Base-by-base conservation (phyloP, 2,329 filamentous ascomycete species). In the Acrodontium crateriforme region DNA sequence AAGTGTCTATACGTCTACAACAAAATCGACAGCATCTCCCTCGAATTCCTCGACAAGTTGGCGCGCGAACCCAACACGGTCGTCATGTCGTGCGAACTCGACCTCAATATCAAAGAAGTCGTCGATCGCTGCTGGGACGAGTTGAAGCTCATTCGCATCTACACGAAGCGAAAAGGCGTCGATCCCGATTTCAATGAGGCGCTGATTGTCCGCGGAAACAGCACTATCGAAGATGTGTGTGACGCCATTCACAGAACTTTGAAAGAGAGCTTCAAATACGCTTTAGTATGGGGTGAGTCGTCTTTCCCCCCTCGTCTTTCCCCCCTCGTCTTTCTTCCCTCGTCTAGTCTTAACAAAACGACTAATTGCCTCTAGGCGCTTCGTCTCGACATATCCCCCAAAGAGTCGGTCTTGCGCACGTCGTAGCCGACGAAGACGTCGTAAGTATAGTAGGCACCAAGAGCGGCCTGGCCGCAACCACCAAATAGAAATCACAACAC, bases 241-340 rank as follows among this genome's bases (percentile, higher is more conserved):
- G 89, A 98, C 56, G 74, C 82, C 45, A 80, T 98, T 42, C 89
- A 98, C 60, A 69, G 89, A 37, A 89, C 74, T 15, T 62, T 98
- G 41, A 98, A 95, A 70, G 91, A 98, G 38, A 93, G 84, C 4
- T 98, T 95, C 69, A 98, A 95, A 65, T 94, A 95, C 60, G 91
- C 89, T 3, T 60, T 95, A 41, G 89, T 98, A 0, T 98, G 91
- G 91, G 89, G 89, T 4, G n/a, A n/a, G n/a, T n/a, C n/a, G n/a
- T n/a, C n/a, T n/a, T n/a, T n/a, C n/a, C n/a, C n/a, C n/a, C n/a
- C n/a, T n/a, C n/a, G n/a, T n/a, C n/a, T n/a, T n/a, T n/a, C n/a
- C n/a, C n/a, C n/a, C n/a, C n/a, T n/a, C n/a, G n/a, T n/a, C n/a
- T n/a, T n/a, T n/a, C n/a, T n/a, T n/a, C n/a, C n/a, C n/a, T n/a